These are phyloP conservation scores for Bipolaris victoriae DNA, from an alignment of 2,329 filamentous ascomycete species.

Conservation along the genomic window DNA sequence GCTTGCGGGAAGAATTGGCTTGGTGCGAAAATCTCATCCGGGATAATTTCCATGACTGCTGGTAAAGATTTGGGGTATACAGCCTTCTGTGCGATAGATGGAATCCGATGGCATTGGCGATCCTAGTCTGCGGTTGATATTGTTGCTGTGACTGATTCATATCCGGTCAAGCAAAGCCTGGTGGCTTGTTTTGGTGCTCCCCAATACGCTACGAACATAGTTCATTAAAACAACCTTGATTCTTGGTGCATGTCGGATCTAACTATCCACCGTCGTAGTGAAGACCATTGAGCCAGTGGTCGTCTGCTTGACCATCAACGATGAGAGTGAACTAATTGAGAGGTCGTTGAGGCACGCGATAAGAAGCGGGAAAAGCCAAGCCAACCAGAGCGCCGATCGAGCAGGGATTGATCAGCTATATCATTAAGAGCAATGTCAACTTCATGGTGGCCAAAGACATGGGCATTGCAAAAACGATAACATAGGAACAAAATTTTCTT, in stretches of 20 bases:
- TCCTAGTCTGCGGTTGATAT: not conserved
- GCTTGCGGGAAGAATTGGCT: conserved; percentile 17
- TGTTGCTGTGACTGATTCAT: not conserved
- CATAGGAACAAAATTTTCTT: too few relatives aligned
- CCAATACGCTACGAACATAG: not conserved
- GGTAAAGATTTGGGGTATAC: not conserved
- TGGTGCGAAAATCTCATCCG: conserved; percentile 21
- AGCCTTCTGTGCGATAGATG: not conserved
- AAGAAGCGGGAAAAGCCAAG: conserved; percentile 14
- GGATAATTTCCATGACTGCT: conserved; percentile 23
- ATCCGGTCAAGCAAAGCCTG: not conserved
- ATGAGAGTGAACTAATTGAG: not conserved
- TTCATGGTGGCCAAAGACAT: not conserved
- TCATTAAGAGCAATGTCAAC: conserved; percentile 21
- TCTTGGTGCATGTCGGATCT: not conserved
- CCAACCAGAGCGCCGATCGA: conserved; percentile 23
- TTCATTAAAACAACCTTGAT: not conserved
- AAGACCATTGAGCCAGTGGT: not conserved
- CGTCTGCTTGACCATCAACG: not conserved
- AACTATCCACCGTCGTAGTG: not conserved
- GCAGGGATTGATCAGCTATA: conserved; percentile 32
- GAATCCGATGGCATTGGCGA: not conserved
- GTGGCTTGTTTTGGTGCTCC: not conserved
- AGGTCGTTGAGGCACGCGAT: conserved; percentile 18
- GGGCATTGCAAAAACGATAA: too few relatives aligned